Conservation (phyloP, 345 rosid genomes). For the Eucalyptus camaldulensis region DNA sequence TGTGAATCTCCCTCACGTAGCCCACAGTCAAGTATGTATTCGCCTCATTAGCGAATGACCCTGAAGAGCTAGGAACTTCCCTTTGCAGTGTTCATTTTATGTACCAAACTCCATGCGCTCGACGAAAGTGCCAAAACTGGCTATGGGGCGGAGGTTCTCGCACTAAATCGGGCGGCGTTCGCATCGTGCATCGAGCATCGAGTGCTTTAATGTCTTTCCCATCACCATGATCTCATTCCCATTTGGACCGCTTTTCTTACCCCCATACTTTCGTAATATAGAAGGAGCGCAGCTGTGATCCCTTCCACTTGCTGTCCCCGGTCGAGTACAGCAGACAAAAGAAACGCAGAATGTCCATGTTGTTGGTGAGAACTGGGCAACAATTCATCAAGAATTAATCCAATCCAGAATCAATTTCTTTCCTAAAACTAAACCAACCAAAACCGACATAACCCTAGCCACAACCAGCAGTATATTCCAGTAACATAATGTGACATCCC, state of each 20-base stretch:
- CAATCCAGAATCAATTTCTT: too few relatives aligned
- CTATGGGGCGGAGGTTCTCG: neutral
- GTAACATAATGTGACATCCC: too few relatives aligned
- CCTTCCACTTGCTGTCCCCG: neutral
- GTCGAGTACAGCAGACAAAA: neutral
- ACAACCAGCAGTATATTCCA: neutral
- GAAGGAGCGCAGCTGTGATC: neutral
- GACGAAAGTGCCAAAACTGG: neutral
- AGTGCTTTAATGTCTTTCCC: neutral
- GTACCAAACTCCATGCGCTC: neutral
- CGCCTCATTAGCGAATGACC: neutral
- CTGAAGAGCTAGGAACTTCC: neutral
- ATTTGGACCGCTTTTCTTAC: neutral
- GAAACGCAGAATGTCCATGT: neutral
- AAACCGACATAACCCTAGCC: neutral
- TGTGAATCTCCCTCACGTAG: neutral
- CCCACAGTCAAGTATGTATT: neutral
- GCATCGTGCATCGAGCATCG: neutral
- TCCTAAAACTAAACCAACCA: too few relatives aligned
- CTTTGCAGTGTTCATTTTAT: neutral
- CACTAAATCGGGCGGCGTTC: neutral
- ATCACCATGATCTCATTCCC: neutral
- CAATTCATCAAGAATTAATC: too few relatives aligned
- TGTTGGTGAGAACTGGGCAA: too few relatives aligned
- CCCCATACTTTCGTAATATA: neutral